Base-by-base conservation (phyloP, 768 basidiomycete species). In the Sporobolomyces phaffii region DNA sequence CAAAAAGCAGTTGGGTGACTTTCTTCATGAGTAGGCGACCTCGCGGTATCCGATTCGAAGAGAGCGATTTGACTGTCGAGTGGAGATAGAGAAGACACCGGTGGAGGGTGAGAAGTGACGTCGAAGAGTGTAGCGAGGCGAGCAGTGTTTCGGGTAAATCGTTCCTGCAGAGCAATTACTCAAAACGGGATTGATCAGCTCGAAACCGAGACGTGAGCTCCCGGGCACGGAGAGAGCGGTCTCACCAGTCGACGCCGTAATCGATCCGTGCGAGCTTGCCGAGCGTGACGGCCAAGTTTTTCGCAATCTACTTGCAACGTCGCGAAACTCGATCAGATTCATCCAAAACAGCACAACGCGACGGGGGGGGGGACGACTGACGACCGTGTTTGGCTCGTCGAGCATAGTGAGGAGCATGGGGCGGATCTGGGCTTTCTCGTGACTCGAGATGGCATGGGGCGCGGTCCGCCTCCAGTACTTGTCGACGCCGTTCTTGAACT, bases 401-500 rank as follows among this genome's bases (percentile, higher is more conserved):
- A 93, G 76, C 65, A 92, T 85, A 9, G 80, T 73, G 57, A 90
- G 75, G 66, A 83, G 85, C 52, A 87, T 82, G 47, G 79, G 78
- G 33, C 90, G 83, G 63, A 91, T 89, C n/a, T 80, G 77, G 10
- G 74, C 70, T 69, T 87, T 81, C 70, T 89, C 85, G 29, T 88
- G 85, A 49, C 87, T 84, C 17, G 84, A 82, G 60, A 90, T 81
- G 33, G 87, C 80, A 75, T 69, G 29, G 10, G 29, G 17, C 0
- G 64, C 65, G 3, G 86, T 79, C 36, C 86, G 86, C 75, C 83
- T 81, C 91, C 91, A 94, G 73, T 89, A 86, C 53, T 78, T 78
- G 5, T 86, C 76, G 3, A 85, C 86, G 2, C 82, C 81, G 73
- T 92, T 93, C 79, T 93, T 93, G 80, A 92, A 88, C 74, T 91